These are phyloP conservation scores for Asparagopsis taxiformis DNA, from an alignment of 31 red algal genomes.

Conservation along the genomic window DNA sequence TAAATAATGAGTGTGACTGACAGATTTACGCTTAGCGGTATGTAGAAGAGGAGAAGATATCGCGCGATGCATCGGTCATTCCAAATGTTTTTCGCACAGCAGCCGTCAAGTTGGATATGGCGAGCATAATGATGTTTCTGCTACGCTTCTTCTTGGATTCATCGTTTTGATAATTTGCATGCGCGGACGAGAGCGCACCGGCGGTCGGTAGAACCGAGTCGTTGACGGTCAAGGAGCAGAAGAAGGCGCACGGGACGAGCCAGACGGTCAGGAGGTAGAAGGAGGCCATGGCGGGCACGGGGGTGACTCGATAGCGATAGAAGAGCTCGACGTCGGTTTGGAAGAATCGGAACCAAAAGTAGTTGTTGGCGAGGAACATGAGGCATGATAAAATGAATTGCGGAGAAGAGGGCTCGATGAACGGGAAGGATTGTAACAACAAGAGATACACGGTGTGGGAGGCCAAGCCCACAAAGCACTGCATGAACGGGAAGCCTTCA, in stretches of 20 bases:
- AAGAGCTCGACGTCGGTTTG: constrained; percentile 58
- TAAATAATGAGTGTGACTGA: too few relatives aligned
- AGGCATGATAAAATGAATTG: constrained; percentile 37
- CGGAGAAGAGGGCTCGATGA: constrained; percentile 64
- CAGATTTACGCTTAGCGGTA: too few relatives aligned
- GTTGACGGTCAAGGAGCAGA: constrained; percentile 82
- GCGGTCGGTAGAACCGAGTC: constrained; percentile 81
- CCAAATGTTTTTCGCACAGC: neutral
- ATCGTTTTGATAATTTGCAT: neutral
- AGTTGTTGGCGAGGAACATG: constrained; percentile 54
- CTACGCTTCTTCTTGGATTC: constrained; percentile 18
- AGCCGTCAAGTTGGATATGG: neutral
- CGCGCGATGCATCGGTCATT: too few relatives aligned
- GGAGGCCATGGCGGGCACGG: constrained; percentile 66
- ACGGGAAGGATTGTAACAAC: constrained; percentile 78
- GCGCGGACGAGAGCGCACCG: neutral
- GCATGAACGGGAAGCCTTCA: constrained; percentile 78
- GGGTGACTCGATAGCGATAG: constrained; percentile 74
- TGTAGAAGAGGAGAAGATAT: too few relatives aligned
- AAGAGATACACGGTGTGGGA: constrained; percentile 54
- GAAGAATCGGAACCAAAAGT: constrained; percentile 72
- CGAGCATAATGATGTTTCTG: constrained; percentile 25
- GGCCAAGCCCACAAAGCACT: constrained; percentile 47
- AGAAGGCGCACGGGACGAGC: constrained; percentile 83
- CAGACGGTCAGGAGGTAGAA: constrained; percentile 86